These are phyloP conservation scores for Colletotrichum musae DNA, from an alignment of 2,329 filamentous ascomycete genomes.

Conservation along the genomic window DNA sequence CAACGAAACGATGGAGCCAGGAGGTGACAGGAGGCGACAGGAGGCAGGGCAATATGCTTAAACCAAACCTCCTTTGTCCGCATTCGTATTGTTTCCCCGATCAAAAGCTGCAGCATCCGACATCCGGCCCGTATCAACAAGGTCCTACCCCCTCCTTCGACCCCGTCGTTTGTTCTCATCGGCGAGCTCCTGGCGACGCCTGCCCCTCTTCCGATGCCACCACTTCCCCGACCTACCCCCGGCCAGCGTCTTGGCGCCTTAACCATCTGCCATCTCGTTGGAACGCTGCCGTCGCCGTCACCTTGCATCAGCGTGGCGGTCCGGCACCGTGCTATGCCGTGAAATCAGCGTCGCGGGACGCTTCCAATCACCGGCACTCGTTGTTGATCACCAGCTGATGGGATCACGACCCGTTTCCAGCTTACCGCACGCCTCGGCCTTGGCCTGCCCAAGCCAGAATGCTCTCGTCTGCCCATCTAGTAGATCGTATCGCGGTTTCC, in stretches of 20 bases:
- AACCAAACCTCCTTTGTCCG: constrained; percentile 25
- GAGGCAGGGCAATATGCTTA: constrained; percentile 36
- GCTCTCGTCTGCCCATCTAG: background rate
- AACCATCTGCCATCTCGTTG: constrained; percentile 35
- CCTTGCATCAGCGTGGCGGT: constrained; percentile 30
- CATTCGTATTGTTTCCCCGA: constrained; percentile 32
- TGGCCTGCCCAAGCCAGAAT: constrained; percentile 18
- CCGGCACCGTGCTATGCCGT: constrained; percentile 28
- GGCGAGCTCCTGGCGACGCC: constrained; percentile 53
- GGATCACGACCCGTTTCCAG: constrained; percentile 16
- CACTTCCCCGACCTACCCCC: constrained; percentile 31
- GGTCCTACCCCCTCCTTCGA: constrained; percentile 16
- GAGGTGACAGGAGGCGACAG: constrained; percentile 1
- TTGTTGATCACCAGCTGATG: constrained; percentile 24
- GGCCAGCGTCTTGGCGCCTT: constrained; percentile 32
- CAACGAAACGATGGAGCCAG: background rate
- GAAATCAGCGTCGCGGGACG: constrained; percentile 9
- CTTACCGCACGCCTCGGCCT: constrained; percentile 9
- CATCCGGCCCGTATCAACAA: constrained; percentile 21
- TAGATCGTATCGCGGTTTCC: constrained; percentile 5
- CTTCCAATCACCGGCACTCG: constrained; percentile 18
- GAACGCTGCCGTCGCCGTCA: constrained; percentile 31
- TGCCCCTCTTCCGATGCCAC: constrained; percentile 35
- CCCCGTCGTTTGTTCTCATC: constrained; percentile 49
- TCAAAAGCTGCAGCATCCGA: constrained; percentile 18